Percentiles rank a stretch among this genome's conserved stretches.
Conservation (phyloP, 495 filamentous ascomycete species). For the Daldinia concentrica region DNA sequence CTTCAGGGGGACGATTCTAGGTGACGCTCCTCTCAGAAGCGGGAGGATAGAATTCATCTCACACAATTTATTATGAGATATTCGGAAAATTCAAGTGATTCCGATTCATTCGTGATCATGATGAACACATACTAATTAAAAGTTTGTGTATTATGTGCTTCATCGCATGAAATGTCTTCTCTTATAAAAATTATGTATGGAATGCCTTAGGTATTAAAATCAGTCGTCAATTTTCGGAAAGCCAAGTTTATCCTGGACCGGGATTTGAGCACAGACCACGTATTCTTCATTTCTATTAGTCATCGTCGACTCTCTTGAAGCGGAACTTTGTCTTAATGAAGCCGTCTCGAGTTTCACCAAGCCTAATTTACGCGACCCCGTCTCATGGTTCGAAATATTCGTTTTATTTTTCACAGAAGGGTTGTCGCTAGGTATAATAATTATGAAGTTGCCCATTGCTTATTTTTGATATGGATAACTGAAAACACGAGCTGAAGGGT, state of each 20-base stretch:
- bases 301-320: not conserved
- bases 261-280: not conserved
- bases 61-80: conserved; percentile 16
- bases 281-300: not conserved
- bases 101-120: conserved; percentile 11
- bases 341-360: conserved; percentile 20
- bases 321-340: conserved; percentile 9
- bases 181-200: conserved; percentile 7
- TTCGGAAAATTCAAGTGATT: not conserved
- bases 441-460: not conserved
- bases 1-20: conserved; percentile 24
- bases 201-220: not conserved
- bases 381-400: conserved; percentile 16
- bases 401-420: conserved; percentile 6
- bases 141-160: conserved; percentile 19
- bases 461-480: not conserved
- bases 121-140: conserved; percentile 19
- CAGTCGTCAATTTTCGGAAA: conserved; percentile 7
- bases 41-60: conserved; percentile 35
- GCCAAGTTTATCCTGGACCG: conserved; percentile 19
- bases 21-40: conserved; percentile 36
- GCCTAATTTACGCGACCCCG: conserved; percentile 10
- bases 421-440: not conserved
- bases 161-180: conserved; percentile 1
- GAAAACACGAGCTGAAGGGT: not conserved